A percentile compares a stretch with the other conserved stretches of the same genome.
Conservation (phyloP, 1,139 yeast genomes). For the Saccharomyces hybrid region DNA sequence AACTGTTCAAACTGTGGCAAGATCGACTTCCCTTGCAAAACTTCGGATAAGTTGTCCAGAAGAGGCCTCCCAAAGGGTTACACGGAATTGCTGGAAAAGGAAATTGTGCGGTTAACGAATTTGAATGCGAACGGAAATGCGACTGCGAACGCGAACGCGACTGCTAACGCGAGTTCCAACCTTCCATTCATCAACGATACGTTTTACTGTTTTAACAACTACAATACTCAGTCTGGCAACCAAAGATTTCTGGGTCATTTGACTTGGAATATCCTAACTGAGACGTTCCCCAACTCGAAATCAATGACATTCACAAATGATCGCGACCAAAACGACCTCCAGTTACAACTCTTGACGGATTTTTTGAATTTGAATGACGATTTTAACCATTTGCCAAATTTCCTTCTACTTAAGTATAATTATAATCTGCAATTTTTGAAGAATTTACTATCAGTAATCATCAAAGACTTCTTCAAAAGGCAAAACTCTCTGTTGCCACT, state of each 20-base stretch:
- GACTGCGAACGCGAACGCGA: background rate
- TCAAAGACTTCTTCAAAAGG: constrained; percentile 16
- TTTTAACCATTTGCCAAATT: constrained; percentile 17
- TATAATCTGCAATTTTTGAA: constrained; percentile 12
- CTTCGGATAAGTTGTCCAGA: constrained; percentile 64
- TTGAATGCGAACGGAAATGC: no score
- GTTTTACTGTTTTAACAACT: constrained; percentile 23
- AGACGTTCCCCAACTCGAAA: background rate
- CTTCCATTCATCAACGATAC: constrained; percentile 27
- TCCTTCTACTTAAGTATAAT: constrained; percentile 17
- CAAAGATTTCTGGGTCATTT: constrained; percentile 20
- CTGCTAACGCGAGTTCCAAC: background rate
- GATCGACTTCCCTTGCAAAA: constrained; percentile 59
- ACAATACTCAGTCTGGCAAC: constrained; percentile 9
- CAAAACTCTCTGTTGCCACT: constrained; percentile 26
- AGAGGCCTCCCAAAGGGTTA: constrained; percentile 71
- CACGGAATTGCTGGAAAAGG: constrained; percentile 62
- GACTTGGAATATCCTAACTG: constrained; percentile 20
- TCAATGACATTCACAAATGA: background rate
- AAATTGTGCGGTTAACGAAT: constrained; percentile 47
- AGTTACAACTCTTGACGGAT: background rate
- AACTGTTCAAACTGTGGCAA: constrained; percentile 55
- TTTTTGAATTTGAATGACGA: constrained; percentile 9
- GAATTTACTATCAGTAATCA: constrained; percentile 10
- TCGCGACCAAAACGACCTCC: background rate